Base-by-base conservation (phyloP, 1,284 basidiomycete species). In the Leccinum griseonigrum region DNA sequence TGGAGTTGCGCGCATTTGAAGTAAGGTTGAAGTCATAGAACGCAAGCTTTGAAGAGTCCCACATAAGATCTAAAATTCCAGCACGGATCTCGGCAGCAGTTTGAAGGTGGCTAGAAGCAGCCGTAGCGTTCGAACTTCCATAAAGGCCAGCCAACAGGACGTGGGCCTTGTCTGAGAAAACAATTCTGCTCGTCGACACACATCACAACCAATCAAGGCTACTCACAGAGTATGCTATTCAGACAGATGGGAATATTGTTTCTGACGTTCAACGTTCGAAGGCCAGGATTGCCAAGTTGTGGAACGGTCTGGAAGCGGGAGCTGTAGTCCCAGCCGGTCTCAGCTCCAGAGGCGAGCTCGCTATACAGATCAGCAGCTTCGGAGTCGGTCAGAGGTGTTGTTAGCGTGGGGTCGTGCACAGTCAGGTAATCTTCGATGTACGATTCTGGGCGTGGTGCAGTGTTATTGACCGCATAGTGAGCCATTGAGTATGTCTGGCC, bases 21-120 rank as follows among this genome's bases (percentile, higher is more conserved):
- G 84, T 87, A 53, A 87, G 75, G 75, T 93, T 92, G 75, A 88
- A 95, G 75, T 95, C 93, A 73, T 96, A 96, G 78, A 95, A 97
- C 4, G 88, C 92, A 31, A 94, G 80, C 79, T 92, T 93, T 3
- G 77, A 76, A 0, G 85, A 66, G 71, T 97, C 91, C 95, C 95
- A 97, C 75, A 87, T 82, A 13, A 98, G 82, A 71, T 97, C 95
- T 50, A 96, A 77, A 62, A 97, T 85, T 0, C 88, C 94, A 2
- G 75, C 79, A 60, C 84, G 83, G 52, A 94, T 78, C 4, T 77
- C 76, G 0, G 79, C 72, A 0, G 94, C 92, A 11, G 81, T 79
- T 46, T 77, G 68, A n/a, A 76, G 79, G 71, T 95, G 92, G 48
- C 78, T 77, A 2, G 77, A 70, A 2, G 83, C 81, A 16, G 80